Base-by-base conservation (phyloP, 179 eudicot genomes). In the Sideroxylon spinosum region DNA sequence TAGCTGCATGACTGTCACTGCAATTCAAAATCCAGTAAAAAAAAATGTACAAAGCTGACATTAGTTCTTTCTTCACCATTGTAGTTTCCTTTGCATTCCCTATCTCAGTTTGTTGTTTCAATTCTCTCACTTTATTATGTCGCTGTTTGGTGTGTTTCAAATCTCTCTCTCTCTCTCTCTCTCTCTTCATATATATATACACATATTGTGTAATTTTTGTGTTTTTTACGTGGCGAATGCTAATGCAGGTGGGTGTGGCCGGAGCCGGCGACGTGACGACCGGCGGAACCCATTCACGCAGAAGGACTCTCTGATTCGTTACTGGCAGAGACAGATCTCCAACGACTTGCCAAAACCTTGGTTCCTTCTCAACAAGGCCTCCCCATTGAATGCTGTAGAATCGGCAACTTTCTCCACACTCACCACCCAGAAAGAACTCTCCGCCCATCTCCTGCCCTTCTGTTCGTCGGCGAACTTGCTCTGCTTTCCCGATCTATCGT, bases 291-390 rank as follows among this genome's bases (percentile, higher is more conserved):
- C 97, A 19, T 88, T 92, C 76, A 74, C 94, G 1, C 94, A 92
- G 0, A 84, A 81, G 19, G 90, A 88, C 0, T 84, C 73, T 9
- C 78, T 87, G 67, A 81, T 86, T 20, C 86, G 97, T 16, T 90
- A 92, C 88, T 90, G 97, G 97, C 90, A 86, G 61, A 87, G 83
- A 78, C 84, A 84, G 85, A 88, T 90, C 89, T 84, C 90, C 71
- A 92, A 86, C 22, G 85, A 76, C 26, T 60, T 88, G 26, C 91
- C 97, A 22, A 78, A 85, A 28, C 88, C 96, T 20, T 72, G 64
- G 50, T 92, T 92, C 80, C 82, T 91, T 7, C 75, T 92, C 75
- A 75, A 82, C 50, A 92, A 89, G 28, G 88, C 91, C 0, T 90
- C 94, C 17, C 97, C 97, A 1, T 76, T 92, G 0, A 70, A 81